Evolutionary conservation across 2,329 filamentous ascomycete genomes (phyloP).

Genomic region (Pleomassaria siparia): DNA sequence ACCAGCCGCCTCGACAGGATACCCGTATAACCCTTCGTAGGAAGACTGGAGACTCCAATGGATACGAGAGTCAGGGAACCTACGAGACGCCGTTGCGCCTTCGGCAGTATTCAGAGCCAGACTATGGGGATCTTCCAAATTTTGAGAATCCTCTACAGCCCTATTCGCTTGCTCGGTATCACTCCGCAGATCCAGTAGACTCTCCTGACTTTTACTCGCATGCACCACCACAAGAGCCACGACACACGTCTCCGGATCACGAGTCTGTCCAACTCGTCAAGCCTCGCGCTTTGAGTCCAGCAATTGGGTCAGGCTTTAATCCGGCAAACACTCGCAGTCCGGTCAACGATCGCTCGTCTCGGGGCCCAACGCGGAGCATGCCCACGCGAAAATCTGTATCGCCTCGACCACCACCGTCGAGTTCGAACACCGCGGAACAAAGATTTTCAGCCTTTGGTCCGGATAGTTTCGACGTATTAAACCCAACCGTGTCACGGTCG

Average conservation of each 20-base stretch:
- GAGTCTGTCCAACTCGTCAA: conserved; percentile 47
- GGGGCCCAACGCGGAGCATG: conserved; percentile 50
- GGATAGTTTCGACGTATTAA: conserved; percentile 73
- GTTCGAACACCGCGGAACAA: conserved; percentile 46
- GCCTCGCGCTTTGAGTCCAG: conserved; percentile 50
- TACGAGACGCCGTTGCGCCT: conserved; percentile 30
- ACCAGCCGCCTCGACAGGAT: conserved; percentile 25
- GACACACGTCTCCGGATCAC: conserved; percentile 35
- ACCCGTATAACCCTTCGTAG: conserved; percentile 12
- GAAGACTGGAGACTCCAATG: conserved; percentile 19
- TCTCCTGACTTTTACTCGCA: conserved; percentile 50
- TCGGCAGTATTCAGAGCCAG: conserved; percentile 37
- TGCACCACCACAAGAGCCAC: conserved; percentile 40
- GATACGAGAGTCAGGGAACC: conserved; percentile 24
- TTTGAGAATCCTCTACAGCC: conserved; percentile 33
- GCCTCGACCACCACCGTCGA: conserved; percentile 59
- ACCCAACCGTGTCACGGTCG: conserved; percentile 53
- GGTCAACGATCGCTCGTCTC: conserved; percentile 37
- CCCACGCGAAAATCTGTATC: conserved; percentile 71
- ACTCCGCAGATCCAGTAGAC: conserved; percentile 20
- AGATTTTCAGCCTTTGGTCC: conserved; percentile 70
- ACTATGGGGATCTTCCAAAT: conserved; percentile 35
- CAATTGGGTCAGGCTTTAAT: conserved; percentile 31
- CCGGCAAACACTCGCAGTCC: conserved; percentile 30
- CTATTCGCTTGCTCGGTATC: conserved; percentile 32